Base-by-base conservation (phyloP, 352 stramenopile genomes). In the Discostella stelligera region DNA sequence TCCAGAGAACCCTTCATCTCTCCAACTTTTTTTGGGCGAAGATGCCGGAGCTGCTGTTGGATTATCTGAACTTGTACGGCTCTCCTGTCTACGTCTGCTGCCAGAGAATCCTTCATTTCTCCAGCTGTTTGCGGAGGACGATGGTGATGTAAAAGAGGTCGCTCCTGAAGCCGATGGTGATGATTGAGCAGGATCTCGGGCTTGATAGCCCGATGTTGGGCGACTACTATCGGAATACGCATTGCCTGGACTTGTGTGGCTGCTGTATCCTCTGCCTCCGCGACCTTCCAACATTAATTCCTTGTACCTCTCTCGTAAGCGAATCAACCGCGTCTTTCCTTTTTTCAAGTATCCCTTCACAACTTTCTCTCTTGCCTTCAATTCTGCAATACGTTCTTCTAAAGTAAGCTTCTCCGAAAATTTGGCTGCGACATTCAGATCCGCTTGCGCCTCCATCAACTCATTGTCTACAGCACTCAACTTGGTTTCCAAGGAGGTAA, bases 261-360 rank as follows among this genome's bases (percentile, higher is more conserved):
- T 69, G 25, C 68, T 27, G 52, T 80, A 80, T 14, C 72, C 69
- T 39, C 65, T 79, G 2, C 70, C 70, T 54, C 70, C 76, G 20
- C 65, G 52, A 11, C 73, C 72, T 49, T 77, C 10, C 7, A 85
- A 67, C 55, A 79, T 79, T 10, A 86, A 63, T 59, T 91, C 80
- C 49, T 90, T 90, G 65, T 90, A 90, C 16, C 82, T 68, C 30
- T 82, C 85, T 74, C 84, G 86, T 32, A 93, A 74, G 23, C 50
- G 58, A 10, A 93, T 49, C 49, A 91, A 73, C 30, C 88, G 71
- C 71, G 79, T 89, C 27, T 79, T 79, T 5, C 79, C 74, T 44
- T 83, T 87, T 37, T 90, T 80, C 14, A 90, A 49, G 63, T 90
- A 93, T 59, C 75, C 76, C n/a, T 77, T 68, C 0, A 93, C 78